Evolutionary conservation across 352 stramenopile species (phyloP).

Genomic region (Phytophthora megakarya): DNA sequence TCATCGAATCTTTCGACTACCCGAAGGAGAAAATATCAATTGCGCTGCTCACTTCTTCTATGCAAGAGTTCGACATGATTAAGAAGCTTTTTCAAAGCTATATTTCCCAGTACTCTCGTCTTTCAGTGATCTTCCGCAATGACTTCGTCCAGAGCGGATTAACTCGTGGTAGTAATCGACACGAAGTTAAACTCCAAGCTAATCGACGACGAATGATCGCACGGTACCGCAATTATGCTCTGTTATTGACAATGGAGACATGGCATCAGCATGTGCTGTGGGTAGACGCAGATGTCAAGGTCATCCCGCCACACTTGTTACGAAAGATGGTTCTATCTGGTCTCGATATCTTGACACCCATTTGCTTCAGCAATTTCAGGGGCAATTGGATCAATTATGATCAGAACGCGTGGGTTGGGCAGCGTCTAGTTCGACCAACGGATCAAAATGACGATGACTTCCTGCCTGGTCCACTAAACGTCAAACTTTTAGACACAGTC

Average conservation of each 20-base stretch:
- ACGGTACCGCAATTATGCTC: slow-evolving; percentile 51
- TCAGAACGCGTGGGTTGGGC: slow-evolving; percentile 26
- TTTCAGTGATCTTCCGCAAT: slow-evolving; percentile 47
- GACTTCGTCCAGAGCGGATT: slow-evolving; percentile 34
- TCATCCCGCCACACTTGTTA: slow-evolving; percentile 26
- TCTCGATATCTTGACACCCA: slow-evolving; percentile 26
- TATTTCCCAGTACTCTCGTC: slow-evolving; percentile 28
- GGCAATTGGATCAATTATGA: slow-evolving; percentile 23
- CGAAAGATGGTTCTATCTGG: slow-evolving; percentile 37
- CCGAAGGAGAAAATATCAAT: slow-evolving; percentile 36
- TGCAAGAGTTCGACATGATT: slow-evolving; percentile 33
- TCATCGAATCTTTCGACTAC: slow-evolving; percentile 35
- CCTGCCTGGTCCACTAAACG: slow-evolving; percentile 22
- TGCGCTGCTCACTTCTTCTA: slow-evolving; percentile 40
- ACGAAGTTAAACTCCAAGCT: slow-evolving; percentile 33
- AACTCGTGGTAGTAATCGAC: slow-evolving; percentile 33
- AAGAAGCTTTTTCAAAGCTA: slow-evolving; percentile 15
- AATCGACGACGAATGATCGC: slow-evolving; percentile 42
- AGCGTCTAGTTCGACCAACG: slow-evolving; percentile 14
- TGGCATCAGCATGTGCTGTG: slow-evolving; percentile 54
- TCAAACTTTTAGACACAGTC: slow-evolving; percentile 11
- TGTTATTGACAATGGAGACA: slow-evolving; percentile 38
- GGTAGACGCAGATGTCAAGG: slow-evolving; percentile 47
- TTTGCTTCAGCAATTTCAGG: slow-evolving; percentile 8
- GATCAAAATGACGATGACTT: slow-evolving; percentile 5